phyloP scores from a whole-genome alignment of 371 early-diverging fungal genomes.

The Rhizomucor pusillus region DNA sequence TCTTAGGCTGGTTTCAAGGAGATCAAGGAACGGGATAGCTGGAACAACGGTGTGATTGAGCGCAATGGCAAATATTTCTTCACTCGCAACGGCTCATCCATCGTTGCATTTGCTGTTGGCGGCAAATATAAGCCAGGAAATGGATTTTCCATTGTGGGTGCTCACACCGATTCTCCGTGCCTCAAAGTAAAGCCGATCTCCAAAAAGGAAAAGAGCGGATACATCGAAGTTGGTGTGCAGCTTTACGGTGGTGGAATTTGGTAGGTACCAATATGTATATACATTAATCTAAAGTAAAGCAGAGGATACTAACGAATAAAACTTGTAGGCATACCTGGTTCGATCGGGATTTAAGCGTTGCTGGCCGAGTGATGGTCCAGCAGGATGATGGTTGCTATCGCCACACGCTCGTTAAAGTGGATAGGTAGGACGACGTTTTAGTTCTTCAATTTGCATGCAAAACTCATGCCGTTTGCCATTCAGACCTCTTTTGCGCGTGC shows the following conservation, averaged over 20 bases:
- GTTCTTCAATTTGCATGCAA: not conserved
- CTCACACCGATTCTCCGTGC: slow-evolving; percentile 98
- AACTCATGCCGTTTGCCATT: not conserved
- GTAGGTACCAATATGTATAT: slow-evolving; percentile 36
- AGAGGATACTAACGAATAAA: not conserved
- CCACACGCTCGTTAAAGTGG: slow-evolving; percentile 73
- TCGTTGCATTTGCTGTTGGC: slow-evolving; percentile 96
- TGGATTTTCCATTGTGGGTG: slow-evolving; percentile 88
- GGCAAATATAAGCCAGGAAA: slow-evolving; percentile 81
- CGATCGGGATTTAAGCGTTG: slow-evolving; percentile 94
- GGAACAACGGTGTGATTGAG: slow-evolving; percentile 61
- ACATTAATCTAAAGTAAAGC: not conserved
- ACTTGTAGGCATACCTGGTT: slow-evolving; percentile 93
- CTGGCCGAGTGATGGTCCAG: slow-evolving; percentile 90
- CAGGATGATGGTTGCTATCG: slow-evolving; percentile 66
- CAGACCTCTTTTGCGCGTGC: slow-evolving; percentile 89
- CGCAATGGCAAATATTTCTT: slow-evolving; percentile 90
- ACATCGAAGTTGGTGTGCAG: slow-evolving; percentile 89
- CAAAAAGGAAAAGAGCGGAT: slow-evolving; percentile 79
- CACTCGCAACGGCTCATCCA: slow-evolving; percentile 89
- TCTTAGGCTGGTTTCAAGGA: slow-evolving; percentile 73
- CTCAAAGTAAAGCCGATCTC: slow-evolving; percentile 95
- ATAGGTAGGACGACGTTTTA: slow-evolving; percentile 42
- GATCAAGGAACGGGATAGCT: slow-evolving; percentile 84
- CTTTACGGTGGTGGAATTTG: slow-evolving; percentile 94